A percentile compares a stretch with the other conserved stretches of the same genome.
Conservation (phyloP, 768 basidiomycete genomes). For the Tulasnella calospora region DNA sequence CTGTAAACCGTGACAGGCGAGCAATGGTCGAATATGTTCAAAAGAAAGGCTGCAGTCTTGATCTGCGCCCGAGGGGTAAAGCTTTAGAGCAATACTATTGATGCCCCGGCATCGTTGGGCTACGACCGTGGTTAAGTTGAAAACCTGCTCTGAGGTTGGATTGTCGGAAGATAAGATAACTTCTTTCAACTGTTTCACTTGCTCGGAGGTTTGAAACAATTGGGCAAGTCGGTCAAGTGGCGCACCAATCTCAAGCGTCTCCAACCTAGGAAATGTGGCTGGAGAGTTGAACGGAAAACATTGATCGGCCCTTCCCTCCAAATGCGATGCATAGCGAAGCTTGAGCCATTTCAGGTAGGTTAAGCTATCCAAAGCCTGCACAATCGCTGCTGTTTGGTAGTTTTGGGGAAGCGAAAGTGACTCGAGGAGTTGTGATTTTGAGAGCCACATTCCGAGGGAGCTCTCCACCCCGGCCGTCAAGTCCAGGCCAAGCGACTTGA, state of each 20-base stretch:
- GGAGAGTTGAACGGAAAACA: neutral
- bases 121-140: neutral
- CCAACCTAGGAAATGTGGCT: neutral
- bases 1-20: neutral
- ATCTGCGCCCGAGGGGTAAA: neutral
- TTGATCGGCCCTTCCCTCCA: neutral
- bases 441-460: neutral
- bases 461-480: too few relatives aligned
- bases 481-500: too few relatives aligned
- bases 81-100: neutral
- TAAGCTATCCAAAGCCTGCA: neutral
- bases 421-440: neutral
- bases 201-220: neutral
- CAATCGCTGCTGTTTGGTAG: neutral
- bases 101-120: neutral
- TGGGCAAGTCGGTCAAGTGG: neutral
- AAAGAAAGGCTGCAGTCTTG: neutral
- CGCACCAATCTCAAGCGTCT: neutral
- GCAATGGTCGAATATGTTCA: neutral
- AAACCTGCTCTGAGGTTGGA: neutral
- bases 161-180: neutral
- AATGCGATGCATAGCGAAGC: neutral
- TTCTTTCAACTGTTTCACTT: neutral
- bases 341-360: neutral
- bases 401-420: neutral